Evolutionary conservation across 2,329 filamentous ascomycete genomes (phyloP), one percentile per base, ranked within the genome.

Genomic region (Phoma sp.): DNA sequence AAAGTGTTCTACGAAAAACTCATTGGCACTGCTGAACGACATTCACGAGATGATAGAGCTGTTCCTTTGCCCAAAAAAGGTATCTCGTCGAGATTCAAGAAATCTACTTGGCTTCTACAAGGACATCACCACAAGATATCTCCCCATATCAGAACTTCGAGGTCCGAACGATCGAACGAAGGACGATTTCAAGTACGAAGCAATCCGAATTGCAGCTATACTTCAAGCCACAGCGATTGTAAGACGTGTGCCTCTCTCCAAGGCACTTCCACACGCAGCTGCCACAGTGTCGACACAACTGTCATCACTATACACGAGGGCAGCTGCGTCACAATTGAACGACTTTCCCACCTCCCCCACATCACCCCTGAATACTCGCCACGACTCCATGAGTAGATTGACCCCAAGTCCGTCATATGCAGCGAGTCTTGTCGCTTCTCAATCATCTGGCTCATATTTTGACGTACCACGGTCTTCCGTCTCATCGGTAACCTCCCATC

Each of bases 141-240:
- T 53, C 0, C 46, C 64, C 2, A 41, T 61, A 8, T 35, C 62
- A 0, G 51, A 64, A n/a, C 46, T 61, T 2, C 38, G 44, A 13
- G 59, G 49, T 7, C 41, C 62, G 9, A 29, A 29, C 9, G 27
- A 29, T 9, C 27, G 27, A 1, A 68, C 55, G 6, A 13, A 46
- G 10, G 51, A 46, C 6, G 72, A 73, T 37, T 70, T 65, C 64
- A 72, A 58, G 40, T 75, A 76, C 54, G 74, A 77, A 45, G 72
- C 72, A 1, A 62, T 72, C n/a, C 72, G 74, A 0, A 61, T 76
- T 12, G 56, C 70, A 1, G 61, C 68, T 6, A 45, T 72, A 9
- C 57, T 77, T 12, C 69, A 69, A 59, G 71, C 74, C 7, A 68
- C 61, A 4, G 71, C 74, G 1, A 71, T 77, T 22, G 49, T 68